phyloP scores from a whole-genome alignment of 1,139 yeast genomes.

The Wickerhamomyces sp. region DNA sequence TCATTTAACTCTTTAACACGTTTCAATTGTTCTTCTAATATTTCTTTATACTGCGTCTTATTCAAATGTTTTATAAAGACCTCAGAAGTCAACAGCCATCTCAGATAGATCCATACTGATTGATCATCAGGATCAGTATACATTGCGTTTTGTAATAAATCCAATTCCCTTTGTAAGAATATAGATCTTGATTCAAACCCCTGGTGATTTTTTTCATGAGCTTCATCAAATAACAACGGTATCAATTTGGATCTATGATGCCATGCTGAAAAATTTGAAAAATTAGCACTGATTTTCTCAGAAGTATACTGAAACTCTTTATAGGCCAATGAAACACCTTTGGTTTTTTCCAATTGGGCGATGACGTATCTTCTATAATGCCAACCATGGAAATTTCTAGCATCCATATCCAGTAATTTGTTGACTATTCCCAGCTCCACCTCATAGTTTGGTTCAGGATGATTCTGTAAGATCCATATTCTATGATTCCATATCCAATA shows the following conservation, averaged over 20 bases:
- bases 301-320: constrained; percentile 78
- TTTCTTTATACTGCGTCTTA: constrained; percentile 23
- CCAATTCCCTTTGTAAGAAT: constrained; percentile 55
- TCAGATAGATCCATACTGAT: constrained; percentile 83
- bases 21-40: constrained; percentile 36
- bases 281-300: constrained; percentile 68
- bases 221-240: constrained; percentile 39
- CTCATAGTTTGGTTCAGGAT: constrained; percentile 58
- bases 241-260: constrained; percentile 78
- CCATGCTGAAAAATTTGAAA: constrained; percentile 95
- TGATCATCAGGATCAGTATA: constrained; percentile 94
- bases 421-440: constrained; percentile 65
- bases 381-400: constrained; percentile 95
- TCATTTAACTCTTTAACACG: constrained; percentile 51
- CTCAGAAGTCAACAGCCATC: constrained; percentile 68
- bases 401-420: constrained; percentile 63
- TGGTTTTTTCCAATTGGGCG: constrained; percentile 38
- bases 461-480: constrained; percentile 65
- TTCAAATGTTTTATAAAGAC: constrained; percentile 34
- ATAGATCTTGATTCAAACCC: constrained; percentile 24
- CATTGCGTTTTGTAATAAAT: constrained; percentile 73
- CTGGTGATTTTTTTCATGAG: constrained; percentile 24
- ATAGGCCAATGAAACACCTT: constrained; percentile 27
- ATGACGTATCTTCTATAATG: constrained; percentile 79
- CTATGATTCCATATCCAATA: constrained; percentile 98